Conservation (phyloP, 2,329 filamentous ascomycete species). For the Fusarium nanum region DNA sequence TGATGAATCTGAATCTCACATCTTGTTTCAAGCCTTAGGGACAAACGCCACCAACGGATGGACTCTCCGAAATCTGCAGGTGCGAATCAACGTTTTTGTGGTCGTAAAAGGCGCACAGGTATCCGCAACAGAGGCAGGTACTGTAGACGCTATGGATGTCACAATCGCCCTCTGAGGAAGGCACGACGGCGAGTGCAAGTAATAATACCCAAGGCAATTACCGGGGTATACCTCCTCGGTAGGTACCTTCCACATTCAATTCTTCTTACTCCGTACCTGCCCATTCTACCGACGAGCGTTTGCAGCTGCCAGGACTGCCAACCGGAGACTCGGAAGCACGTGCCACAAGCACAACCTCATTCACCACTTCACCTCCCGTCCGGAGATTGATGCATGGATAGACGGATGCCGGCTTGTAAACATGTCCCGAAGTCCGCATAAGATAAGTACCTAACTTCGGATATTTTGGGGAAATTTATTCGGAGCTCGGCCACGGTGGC, state of each 20-base stretch:
- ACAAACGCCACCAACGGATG: conserved; percentile 28
- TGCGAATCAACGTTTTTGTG: background rate
- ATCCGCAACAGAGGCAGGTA: background rate
- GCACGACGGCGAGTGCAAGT: background rate
- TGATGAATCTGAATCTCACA: background rate
- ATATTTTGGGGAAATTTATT: conserved; percentile 1
- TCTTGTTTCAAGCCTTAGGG: conserved; percentile 17
- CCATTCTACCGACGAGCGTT: conserved; percentile 9
- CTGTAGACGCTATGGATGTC: background rate
- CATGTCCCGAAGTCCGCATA: background rate
- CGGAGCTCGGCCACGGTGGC: conserved; percentile 7
- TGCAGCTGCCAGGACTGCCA: background rate
- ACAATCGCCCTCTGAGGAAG: conserved; percentile 18
- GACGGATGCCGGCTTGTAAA: background rate
- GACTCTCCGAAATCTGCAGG: conserved; percentile 5
- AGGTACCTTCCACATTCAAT: conserved; percentile 11
- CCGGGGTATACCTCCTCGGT: background rate
- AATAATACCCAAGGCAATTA: background rate
- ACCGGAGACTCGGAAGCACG: conserved; percentile 17
- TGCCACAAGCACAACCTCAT: conserved; percentile 7
- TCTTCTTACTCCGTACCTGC: background rate
- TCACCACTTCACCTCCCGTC: conserved; percentile 2
- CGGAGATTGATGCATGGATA: background rate
- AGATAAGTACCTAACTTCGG: background rate
- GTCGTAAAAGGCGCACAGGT: background rate